Percentiles rank a stretch among this genome's conserved stretches.
These are phyloP conservation scores for Cicer cuneatum DNA, from an alignment of 306 rosid species.

Conservation along the genomic window DNA sequence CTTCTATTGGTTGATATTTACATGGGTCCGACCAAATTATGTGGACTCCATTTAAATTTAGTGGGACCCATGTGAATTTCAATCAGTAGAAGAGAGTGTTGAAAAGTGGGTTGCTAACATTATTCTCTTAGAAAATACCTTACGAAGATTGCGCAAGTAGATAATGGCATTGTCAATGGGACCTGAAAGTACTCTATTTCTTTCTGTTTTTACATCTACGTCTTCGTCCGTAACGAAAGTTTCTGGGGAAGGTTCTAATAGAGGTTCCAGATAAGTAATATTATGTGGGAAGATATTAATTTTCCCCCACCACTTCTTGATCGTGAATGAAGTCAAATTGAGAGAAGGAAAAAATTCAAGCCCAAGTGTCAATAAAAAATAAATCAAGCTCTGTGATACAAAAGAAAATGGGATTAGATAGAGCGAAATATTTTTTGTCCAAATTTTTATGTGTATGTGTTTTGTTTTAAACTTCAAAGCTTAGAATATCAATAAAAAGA, in stretches of 20 bases:
- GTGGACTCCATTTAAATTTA: no score
- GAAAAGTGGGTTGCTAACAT: no score
- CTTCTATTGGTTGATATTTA: no score
- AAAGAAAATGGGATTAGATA: conserved; percentile 47
- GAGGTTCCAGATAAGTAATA: conserved; percentile 66
- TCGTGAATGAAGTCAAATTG: conserved; percentile 55
- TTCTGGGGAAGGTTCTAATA: conserved; percentile 63
- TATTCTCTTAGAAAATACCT: conserved; percentile 57
- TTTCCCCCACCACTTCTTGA: conserved; percentile 67
- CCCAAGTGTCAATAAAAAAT: conserved; percentile 76
- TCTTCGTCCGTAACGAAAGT: conserved; percentile 63
- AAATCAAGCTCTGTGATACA: conserved; percentile 70
- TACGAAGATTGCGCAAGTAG: conserved; percentile 81
- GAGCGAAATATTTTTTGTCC: conserved; percentile 19
- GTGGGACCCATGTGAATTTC: no score
- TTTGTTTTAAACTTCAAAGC: conserved; percentile 31
- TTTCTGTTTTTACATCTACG: conserved; percentile 83
- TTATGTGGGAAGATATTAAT: conserved; percentile 42
- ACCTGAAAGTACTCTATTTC: conserved; percentile 90
- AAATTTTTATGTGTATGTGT: not conserved
- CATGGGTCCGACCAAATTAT: no score
- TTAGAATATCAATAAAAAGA: conserved; percentile 35
- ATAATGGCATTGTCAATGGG: conserved; percentile 78
- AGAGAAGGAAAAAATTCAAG: conserved; percentile 75
- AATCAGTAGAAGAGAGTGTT: no score